A percentile compares a stretch with the other conserved stretches of the same genome.
Conservation (phyloP, 23 red algal species). For the Gracilaria caudata region DNA sequence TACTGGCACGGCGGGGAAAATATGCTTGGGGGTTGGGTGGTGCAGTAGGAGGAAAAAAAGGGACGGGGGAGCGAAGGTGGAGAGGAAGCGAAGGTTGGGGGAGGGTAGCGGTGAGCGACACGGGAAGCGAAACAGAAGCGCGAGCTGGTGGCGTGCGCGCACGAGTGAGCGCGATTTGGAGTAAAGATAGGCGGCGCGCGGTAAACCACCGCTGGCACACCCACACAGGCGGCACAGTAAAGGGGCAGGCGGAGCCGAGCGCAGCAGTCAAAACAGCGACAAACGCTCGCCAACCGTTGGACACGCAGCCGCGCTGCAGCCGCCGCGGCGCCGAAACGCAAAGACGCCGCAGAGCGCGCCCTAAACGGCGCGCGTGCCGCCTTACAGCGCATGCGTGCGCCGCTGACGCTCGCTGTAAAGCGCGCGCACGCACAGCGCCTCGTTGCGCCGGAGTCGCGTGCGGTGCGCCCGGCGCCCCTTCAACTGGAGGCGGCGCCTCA, state of each 20-base stretch:
- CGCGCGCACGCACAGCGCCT: not conserved
- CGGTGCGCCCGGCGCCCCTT: not conserved
- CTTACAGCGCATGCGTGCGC: not conserved
- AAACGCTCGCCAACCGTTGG: slow-evolving; percentile 8
- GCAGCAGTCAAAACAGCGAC: not conserved
- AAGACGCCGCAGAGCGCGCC: too few species aligned
- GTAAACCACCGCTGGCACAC: slow-evolving; percentile 18
- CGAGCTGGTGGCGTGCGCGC: not conserved
- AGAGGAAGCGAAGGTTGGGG: slow-evolving; percentile 1
- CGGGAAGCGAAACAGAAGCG: not conserved
- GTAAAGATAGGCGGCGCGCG: not conserved
- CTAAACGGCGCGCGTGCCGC: too few species aligned
- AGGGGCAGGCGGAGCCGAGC: not conserved
- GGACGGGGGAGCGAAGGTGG: not conserved
- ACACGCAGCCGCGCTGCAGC: not conserved
- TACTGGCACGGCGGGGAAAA: too few species aligned
- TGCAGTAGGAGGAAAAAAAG: not conserved
- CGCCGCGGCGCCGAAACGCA: not conserved
- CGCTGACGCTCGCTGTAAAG: not conserved
- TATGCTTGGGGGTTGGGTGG: not conserved
- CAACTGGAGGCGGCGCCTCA: slow-evolving; percentile 1
- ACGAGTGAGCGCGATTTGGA: too few species aligned
- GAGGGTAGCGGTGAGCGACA: not conserved
- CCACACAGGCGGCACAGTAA: not conserved
- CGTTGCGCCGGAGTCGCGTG: not conserved